Conservation (phyloP, 129 eudicot genomes). For the Tanacetum coccineum region DNA sequence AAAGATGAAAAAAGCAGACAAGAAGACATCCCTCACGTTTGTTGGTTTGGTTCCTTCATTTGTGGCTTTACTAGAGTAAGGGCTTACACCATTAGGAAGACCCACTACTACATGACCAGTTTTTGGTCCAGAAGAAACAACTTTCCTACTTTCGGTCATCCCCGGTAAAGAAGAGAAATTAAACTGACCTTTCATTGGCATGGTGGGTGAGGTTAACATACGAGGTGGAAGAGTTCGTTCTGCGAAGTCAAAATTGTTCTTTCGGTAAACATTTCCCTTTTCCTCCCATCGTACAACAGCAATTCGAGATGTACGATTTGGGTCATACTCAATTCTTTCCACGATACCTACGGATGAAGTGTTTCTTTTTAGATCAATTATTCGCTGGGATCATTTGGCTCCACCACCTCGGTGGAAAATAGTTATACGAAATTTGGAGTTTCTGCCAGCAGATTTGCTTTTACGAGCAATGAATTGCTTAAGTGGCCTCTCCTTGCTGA, state of each 20-base stretch:
- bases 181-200: constrained; percentile 29
- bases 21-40: constrained; percentile 36
- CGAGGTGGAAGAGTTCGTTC: constrained; percentile 17
- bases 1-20: constrained; percentile 40
- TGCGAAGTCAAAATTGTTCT: constrained; percentile 20
- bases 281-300: constrained; percentile 65
- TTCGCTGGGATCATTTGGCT: constrained; percentile 50
- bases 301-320: constrained; percentile 57
- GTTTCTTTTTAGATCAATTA: constrained; percentile 52
- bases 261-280: constrained; percentile 36
- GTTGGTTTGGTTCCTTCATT: constrained; percentile 19
- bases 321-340: constrained; percentile 67
- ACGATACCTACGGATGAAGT: constrained; percentile 54
- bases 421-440: constrained; percentile 52
- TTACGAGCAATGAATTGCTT: constrained; percentile 37
- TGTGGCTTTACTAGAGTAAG: constrained; percentile 21
- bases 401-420: constrained; percentile 69
- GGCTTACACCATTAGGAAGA: constrained; percentile 27
- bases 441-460: constrained; percentile 54
- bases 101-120: constrained; percentile 25
- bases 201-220: constrained; percentile 29
- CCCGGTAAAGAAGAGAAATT: constrained; percentile 37
- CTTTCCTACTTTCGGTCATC: constrained; percentile 28
- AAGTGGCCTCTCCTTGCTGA: constrained; percentile 30
- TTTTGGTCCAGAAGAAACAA: constrained; percentile 24